phyloP scores from a whole-genome alignment of 306 rosid genomes.

The Biancaea sappan region DNA sequence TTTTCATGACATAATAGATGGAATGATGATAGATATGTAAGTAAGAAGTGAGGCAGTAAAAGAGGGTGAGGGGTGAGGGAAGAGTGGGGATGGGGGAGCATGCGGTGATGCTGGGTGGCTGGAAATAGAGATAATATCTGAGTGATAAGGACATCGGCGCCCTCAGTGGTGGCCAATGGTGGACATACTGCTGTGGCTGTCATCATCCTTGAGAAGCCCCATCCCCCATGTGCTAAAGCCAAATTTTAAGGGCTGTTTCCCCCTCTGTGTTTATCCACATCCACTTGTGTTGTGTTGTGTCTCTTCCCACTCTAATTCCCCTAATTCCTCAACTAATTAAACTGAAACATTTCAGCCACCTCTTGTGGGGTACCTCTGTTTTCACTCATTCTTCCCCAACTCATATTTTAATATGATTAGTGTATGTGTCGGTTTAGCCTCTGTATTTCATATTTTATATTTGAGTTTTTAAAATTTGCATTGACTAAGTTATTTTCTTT shows the following conservation, averaged over 20 bases:
- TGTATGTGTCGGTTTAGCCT: too few relatives aligned
- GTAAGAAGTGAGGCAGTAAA: background rate
- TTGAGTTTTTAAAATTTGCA: too few relatives aligned
- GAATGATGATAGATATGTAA: too few relatives aligned
- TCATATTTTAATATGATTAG: too few relatives aligned
- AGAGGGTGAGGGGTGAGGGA: conserved; percentile 10
- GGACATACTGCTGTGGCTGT: conserved; percentile 54
- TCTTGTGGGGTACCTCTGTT: too few relatives aligned
- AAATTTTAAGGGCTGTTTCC: conserved; percentile 50
- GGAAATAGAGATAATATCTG: conserved; percentile 51
- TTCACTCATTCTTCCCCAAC: too few relatives aligned
- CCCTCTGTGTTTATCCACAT: conserved; percentile 27
- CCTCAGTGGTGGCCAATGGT: conserved; percentile 37
- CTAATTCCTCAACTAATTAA: conserved; percentile 10
- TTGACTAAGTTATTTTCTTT: too few relatives aligned
- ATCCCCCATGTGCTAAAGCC: conserved; percentile 91
- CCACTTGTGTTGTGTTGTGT: too few relatives aligned
- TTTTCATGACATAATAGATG: too few relatives aligned
- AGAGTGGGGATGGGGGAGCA: conserved; percentile 49
- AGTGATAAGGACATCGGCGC: conserved; percentile 61
- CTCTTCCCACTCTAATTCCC: background rate
- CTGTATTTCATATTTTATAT: too few relatives aligned
- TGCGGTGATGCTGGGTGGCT: conserved; percentile 35
- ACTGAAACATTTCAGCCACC: background rate
- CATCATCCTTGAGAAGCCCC: conserved; percentile 60